phyloP scores from a whole-genome alignment of 192 early-diverging fungal genomes.

The Linnemannia elongata region DNA sequence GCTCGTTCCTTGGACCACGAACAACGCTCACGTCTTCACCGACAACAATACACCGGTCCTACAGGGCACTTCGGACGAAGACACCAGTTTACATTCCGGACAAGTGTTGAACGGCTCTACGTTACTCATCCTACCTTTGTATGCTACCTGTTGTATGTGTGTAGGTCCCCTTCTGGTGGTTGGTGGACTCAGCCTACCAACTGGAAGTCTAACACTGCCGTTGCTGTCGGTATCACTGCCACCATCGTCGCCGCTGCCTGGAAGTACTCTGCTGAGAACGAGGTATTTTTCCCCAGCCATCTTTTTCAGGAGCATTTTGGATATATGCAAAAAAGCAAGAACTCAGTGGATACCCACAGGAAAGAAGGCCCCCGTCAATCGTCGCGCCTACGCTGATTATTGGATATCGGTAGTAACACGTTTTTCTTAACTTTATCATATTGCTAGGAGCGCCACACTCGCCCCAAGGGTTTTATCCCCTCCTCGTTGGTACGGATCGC shows the following conservation, averaged over 20 bases:
- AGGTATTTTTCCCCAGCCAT: conserved; percentile 20
- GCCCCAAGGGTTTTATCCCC: conserved; percentile 51
- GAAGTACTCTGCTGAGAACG: conserved; percentile 70
- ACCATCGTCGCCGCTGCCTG: conserved; percentile 63
- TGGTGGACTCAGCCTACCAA: conserved; percentile 75
- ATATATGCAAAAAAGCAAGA: not conserved
- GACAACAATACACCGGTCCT: no score
- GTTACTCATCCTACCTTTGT: not conserved
- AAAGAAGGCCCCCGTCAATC: not conserved
- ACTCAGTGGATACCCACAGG: no score
- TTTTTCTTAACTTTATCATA: not conserved
- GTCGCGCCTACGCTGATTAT: not conserved
- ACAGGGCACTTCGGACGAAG: no score
- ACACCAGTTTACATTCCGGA: no score
- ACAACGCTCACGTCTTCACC: no score
- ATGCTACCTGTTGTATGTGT: not conserved
- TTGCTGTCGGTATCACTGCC: conserved; percentile 53
- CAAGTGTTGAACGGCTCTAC: no score
- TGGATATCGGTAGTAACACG: not conserved
- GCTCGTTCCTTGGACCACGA: no score
- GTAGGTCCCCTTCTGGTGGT: conserved; percentile 65
- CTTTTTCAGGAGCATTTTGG: no score
- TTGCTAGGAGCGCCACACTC: conserved; percentile 47
- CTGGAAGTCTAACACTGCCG: conserved; percentile 66
- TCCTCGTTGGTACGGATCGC: conserved; percentile 38